Percentiles rank a stretch among this genome's conserved stretches.
These are phyloP conservation scores for Dactylonectria estremocensis DNA, from an alignment of 2,329 filamentous ascomycete genomes.

Conservation along the genomic window DNA sequence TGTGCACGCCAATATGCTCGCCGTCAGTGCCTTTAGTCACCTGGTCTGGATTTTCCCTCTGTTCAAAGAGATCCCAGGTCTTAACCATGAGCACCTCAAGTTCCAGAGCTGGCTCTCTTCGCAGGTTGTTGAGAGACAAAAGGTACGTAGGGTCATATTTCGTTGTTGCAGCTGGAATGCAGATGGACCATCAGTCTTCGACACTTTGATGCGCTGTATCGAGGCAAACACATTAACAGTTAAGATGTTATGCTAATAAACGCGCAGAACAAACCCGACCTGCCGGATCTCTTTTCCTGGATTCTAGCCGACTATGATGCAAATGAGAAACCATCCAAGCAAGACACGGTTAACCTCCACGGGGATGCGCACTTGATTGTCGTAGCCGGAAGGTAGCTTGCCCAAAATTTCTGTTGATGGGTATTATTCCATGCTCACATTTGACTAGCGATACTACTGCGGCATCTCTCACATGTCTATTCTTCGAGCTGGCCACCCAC, in stretches of 20 bases:
- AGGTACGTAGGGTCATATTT: background rate
- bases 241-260: background rate
- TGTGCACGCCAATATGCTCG: slow-evolving; percentile 20
- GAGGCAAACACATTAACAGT: no score
- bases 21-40: slow-evolving; percentile 26
- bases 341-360: slow-evolving; percentile 13
- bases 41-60: slow-evolving; percentile 29
- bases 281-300: slow-evolving; percentile 19
- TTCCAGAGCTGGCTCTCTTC: slow-evolving; percentile 14
- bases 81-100: slow-evolving; percentile 22
- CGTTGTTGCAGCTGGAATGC: no score
- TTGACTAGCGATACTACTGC: slow-evolving; percentile 38
- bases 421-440: background rate
- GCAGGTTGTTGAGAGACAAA: slow-evolving; percentile 15
- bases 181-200: no score
- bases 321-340: slow-evolving; percentile 6
- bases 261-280: slow-evolving; percentile 19
- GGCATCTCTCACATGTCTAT: slow-evolving; percentile 20
- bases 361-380: slow-evolving; percentile 9
- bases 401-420: background rate
- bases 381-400: slow-evolving; percentile 11
- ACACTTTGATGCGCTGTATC: no score
- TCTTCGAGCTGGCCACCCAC: slow-evolving; percentile 21
- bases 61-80: slow-evolving; percentile 24
- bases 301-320: slow-evolving; percentile 24